Evolutionary conservation across 139 green algal species (phyloP).

Genomic region (Dunaliella primolecta): DNA sequence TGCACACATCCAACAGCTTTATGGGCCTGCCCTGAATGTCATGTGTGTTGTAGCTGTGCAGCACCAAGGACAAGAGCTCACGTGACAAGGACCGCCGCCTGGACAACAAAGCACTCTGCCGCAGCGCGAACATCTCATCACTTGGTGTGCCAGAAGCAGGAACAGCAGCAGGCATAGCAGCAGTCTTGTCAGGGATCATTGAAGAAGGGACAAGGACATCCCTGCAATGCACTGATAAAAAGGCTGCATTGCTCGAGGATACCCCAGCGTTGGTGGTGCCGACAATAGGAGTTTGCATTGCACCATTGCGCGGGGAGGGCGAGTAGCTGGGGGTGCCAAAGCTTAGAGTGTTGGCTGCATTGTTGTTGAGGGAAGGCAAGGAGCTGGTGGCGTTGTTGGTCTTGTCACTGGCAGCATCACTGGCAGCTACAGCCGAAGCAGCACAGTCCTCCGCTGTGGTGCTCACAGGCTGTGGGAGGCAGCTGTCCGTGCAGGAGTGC

Average conservation of each 20-base stretch:
- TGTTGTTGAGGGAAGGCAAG: background rate
- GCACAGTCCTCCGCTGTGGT: too few species aligned
- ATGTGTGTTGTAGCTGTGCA: background rate
- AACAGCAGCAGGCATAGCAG: background rate
- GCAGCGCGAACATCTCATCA: too few species aligned
- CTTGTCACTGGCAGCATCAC: too few species aligned
- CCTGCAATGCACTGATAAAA: background rate
- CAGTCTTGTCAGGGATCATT: background rate
- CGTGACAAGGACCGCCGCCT: background rate
- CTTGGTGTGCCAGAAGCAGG: too few species aligned
- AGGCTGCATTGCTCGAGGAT: background rate
- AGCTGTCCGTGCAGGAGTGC: background rate
- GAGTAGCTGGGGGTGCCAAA: background rate
- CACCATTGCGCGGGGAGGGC: too few species aligned
- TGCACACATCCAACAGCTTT: background rate
- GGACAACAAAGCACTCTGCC: background rate
- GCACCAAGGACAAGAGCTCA: background rate
- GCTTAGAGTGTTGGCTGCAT: background rate
- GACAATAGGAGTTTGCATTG: background rate
- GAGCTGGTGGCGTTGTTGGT: background rate
- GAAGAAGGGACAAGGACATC: background rate
- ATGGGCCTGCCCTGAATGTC: background rate
- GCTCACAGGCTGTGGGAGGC: background rate
- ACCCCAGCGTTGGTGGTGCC: background rate
- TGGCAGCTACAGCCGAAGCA: too few species aligned